Conservation (phyloP, 129 eudicot genomes). For the Erigeron canadensis region DNA sequence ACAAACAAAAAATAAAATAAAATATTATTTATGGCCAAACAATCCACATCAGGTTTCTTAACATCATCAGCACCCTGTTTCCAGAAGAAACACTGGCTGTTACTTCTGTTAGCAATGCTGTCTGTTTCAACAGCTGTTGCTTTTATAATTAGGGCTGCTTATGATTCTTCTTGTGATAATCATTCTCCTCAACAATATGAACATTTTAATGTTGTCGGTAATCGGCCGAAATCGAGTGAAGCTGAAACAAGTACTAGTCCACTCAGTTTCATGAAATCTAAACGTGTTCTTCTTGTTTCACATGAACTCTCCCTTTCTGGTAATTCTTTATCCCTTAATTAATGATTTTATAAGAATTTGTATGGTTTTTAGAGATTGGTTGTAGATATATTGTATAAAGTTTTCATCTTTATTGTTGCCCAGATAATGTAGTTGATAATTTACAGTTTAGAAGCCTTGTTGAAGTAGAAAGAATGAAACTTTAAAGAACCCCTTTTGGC, state of each 20-base stretch:
- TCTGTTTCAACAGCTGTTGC: conserved; percentile 65
- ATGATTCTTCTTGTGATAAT: conserved; percentile 56
- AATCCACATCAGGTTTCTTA: conserved; percentile 19
- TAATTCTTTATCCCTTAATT: conserved; percentile 13
- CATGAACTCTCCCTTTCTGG: conserved; percentile 98
- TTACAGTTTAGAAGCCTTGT: no score
- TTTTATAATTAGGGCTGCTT: conserved; percentile 58
- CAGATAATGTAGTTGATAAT: no score
- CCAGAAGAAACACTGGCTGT: conserved; percentile 62
- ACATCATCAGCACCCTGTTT: conserved; percentile 13
- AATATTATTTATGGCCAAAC: conserved; percentile 57
- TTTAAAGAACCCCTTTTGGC: not conserved
- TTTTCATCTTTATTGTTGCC: no score
- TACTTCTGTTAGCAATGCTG: conserved; percentile 45
- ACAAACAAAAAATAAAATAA: conserved; percentile 1
- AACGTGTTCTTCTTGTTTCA: conserved; percentile 86
- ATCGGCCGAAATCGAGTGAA: conserved; percentile 18
- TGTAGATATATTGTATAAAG: not conserved
- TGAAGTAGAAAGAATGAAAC: no score
- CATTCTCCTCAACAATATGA: conserved; percentile 1
- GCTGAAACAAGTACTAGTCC: conserved; percentile 42
- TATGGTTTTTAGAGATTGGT: no score
- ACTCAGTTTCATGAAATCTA: conserved; percentile 87
- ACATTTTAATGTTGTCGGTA: conserved; percentile 24
- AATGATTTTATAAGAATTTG: no score